Evolutionary conservation across 2,329 filamentous ascomycete genomes (phyloP).

Genomic region (Phyllosticta capitalensis): DNA sequence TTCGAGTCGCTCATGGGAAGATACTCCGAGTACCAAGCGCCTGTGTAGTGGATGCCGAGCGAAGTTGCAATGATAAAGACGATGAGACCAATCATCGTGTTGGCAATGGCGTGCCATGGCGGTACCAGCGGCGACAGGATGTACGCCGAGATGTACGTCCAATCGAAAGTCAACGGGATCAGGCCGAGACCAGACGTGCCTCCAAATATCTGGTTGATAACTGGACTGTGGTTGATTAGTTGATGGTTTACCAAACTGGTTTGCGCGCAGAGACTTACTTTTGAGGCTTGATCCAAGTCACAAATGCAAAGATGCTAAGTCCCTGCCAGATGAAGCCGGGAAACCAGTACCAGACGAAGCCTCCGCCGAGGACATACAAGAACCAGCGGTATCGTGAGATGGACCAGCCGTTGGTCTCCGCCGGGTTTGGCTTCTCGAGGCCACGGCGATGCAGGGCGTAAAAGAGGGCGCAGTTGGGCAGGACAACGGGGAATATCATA

Average conservation of each 20-base stretch:
- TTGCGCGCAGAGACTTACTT: constrained; percentile 2
- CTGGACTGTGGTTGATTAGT: constrained; percentile 13
- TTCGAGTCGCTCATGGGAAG: constrained; percentile 8
- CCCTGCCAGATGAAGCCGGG: constrained; percentile 16
- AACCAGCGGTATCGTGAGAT: constrained; percentile 20
- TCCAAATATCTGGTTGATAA: constrained; percentile 22
- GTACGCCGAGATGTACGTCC: constrained; percentile 23
- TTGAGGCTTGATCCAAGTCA: constrained; percentile 17
- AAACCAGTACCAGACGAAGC: constrained; percentile 21
- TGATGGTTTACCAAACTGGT: no score
- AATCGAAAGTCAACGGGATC: constrained; percentile 20
- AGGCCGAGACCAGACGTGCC: constrained; percentile 1
- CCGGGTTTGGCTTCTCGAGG: constrained; percentile 4
- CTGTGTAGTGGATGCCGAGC: constrained; percentile 41
- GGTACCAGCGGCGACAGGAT: constrained; percentile 14
- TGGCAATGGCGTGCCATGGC: constrained; percentile 50
- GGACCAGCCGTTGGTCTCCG: constrained; percentile 16
- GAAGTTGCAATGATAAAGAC: constrained; percentile 15
- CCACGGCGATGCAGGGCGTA: constrained; percentile 17
- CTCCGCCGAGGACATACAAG: constrained; percentile 14
- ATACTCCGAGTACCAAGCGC: constrained; percentile 54
- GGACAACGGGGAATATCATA: constrained; percentile 19
- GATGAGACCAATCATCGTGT: constrained; percentile 35
- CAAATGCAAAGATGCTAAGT: constrained; percentile 18
- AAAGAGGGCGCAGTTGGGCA: constrained; percentile 18